Percentiles rank a stretch among this genome's conserved stretches.
Evolutionary conservation across 2,329 filamentous ascomycete species (phyloP).

Genomic region (Alternaria sp.): DNA sequence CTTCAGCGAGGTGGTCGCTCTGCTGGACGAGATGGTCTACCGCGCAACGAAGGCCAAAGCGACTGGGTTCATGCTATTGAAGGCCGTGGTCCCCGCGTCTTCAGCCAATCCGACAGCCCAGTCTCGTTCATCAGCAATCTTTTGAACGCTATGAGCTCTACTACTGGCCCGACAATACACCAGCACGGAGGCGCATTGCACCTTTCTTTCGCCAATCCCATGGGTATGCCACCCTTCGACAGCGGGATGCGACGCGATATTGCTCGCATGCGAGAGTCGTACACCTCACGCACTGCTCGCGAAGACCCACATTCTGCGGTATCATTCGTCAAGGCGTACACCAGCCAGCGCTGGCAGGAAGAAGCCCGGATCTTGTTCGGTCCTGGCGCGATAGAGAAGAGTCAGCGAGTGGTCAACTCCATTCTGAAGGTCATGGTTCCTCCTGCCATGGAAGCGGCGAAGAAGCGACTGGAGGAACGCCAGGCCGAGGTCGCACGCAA

Average conservation of each 20-base stretch:
- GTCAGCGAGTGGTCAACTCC: constrained; percentile 69
- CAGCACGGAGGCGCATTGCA: constrained; percentile 57
- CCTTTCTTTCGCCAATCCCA: constrained; percentile 56
- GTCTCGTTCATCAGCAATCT: constrained; percentile 65
- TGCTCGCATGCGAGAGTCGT: constrained; percentile 38
- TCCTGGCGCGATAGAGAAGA: constrained; percentile 69
- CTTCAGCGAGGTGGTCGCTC: constrained; percentile 67
- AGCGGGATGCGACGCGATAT: constrained; percentile 39
- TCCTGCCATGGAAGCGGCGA: constrained; percentile 81
- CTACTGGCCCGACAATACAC: constrained; percentile 34
- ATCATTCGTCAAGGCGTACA: constrained; percentile 74
- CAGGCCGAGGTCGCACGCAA: constrained; percentile 74
- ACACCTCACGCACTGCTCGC: constrained; percentile 48
- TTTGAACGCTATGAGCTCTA: constrained; percentile 61
- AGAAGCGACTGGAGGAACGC: constrained; percentile 73
- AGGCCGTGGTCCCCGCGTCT: constrained; percentile 52
- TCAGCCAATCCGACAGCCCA: constrained; percentile 54
- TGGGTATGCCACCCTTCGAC: constrained; percentile 43
- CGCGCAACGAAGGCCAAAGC: constrained; percentile 51
- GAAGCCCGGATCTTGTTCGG: constrained; percentile 89
- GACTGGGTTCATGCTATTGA: constrained; percentile 62
- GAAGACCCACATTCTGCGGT: constrained; percentile 75
- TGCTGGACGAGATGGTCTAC: constrained; percentile 30
- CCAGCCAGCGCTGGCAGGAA: constrained; percentile 81
- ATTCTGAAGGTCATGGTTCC: constrained; percentile 79